phyloP scores from a whole-genome alignment of 495 filamentous ascomycete genomes.

The Lentithecium fluviatile region DNA sequence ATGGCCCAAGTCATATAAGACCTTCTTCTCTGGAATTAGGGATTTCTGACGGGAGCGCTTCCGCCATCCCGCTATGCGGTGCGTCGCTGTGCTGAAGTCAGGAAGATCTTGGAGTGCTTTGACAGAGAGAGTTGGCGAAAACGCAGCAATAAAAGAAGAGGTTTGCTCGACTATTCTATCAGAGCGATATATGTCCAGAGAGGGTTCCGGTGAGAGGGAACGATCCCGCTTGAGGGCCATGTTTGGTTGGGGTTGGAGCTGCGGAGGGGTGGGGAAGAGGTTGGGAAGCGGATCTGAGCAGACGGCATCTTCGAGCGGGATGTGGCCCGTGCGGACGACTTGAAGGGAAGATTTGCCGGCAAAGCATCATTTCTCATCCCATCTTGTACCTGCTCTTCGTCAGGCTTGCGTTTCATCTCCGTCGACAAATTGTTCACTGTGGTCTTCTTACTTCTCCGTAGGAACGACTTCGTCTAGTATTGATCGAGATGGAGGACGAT shows the following conservation, averaged over 20 bases:
- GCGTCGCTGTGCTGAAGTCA: conserved; percentile 42
- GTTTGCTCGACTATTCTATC: conserved; percentile 42
- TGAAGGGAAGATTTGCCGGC: no score
- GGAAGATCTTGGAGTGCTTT: conserved; percentile 40
- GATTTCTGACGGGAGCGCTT: conserved; percentile 38
- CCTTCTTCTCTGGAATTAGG: conserved; percentile 19
- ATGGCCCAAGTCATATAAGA: conserved; percentile 41
- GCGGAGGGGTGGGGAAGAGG: background rate
- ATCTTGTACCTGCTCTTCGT: no score
- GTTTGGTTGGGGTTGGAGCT: background rate
- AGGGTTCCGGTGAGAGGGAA: conserved; percentile 8
- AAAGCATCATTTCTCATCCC: no score
- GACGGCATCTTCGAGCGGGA: no score
- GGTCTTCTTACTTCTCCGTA: no score
- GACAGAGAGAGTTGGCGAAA: conserved; percentile 42
- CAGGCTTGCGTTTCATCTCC: no score
- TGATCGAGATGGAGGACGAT: no score
- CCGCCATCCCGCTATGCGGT: conserved; percentile 49
- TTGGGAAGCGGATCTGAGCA: background rate
- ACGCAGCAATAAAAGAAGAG: conserved; percentile 47
- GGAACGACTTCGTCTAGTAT: no score
- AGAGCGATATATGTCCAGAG: conserved; percentile 40
- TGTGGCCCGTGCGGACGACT: no score
- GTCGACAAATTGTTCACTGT: no score
- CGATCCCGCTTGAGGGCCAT: conserved; percentile 20